Evolutionary conservation across 495 filamentous ascomycete genomes (phyloP).

Genomic region (Penicillium bialowiezense): DNA sequence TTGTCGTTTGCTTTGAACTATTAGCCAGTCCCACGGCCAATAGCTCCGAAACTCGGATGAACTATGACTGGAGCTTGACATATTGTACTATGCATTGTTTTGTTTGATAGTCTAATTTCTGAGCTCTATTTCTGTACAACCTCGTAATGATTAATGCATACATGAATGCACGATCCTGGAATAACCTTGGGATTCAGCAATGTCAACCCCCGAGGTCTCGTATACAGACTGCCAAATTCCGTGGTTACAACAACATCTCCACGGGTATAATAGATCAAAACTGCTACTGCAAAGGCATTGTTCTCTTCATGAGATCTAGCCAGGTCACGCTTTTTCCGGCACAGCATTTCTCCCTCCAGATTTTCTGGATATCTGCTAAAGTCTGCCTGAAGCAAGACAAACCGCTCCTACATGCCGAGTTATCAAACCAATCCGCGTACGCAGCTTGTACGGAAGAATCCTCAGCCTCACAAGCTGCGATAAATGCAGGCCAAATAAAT

Average conservation of each 20-base stretch:
- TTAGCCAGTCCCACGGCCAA: not conserved
- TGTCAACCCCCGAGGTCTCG: too few species aligned
- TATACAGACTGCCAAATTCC: too few species aligned
- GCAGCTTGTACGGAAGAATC: conserved; percentile 18
- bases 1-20: not conserved
- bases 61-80: too few species aligned
- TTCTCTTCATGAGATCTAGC: conserved; percentile 19
- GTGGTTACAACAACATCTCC: not conserved
- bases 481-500: conserved; percentile 29
- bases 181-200: too few species aligned
- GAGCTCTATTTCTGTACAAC: too few species aligned
- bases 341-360: conserved; percentile 17
- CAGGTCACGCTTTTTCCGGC: conserved; percentile 16
- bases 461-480: conserved; percentile 28
- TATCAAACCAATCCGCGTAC: conserved; percentile 25
- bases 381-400: conserved; percentile 16
- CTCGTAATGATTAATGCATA: too few species aligned
- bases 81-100: too few species aligned
- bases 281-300: conserved; percentile 3
- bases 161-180: too few species aligned
- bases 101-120: too few species aligned
- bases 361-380: conserved; percentile 9
- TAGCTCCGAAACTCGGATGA: too few species aligned
- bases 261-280: not conserved
- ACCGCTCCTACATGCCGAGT: conserved; percentile 15